Evolutionary conservation across 371 early-diverging fungal genomes (phyloP).

Genomic region (Haplosporangium sp.): DNA sequence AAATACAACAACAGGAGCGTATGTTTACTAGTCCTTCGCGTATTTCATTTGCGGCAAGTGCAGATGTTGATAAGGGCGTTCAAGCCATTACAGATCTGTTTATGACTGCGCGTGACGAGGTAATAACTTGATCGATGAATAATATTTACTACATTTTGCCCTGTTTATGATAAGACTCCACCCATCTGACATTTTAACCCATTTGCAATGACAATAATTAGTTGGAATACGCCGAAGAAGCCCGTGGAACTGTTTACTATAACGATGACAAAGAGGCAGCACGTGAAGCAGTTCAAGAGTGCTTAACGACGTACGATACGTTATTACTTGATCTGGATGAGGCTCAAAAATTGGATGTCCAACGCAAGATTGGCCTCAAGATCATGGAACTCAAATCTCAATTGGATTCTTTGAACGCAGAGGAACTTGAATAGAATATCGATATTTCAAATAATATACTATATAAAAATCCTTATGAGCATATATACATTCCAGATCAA

Average conservation of each 20-base stretch:
- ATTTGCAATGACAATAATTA: not conserved
- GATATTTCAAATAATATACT: too few species aligned
- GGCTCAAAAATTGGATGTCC: conserved; percentile 49
- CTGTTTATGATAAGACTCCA: not conserved
- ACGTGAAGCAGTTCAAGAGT: conserved; percentile 39
- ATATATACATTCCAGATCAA: too few species aligned
- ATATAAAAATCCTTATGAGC: too few species aligned
- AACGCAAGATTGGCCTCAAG: conserved; percentile 56
- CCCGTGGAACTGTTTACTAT: conserved; percentile 51
- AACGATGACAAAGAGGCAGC: conserved; percentile 55
- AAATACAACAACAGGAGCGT: not conserved
- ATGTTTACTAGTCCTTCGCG: conserved; percentile 27
- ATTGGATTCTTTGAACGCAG: conserved; percentile 48
- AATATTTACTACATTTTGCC: not conserved
- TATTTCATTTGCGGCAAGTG: conserved; percentile 5
- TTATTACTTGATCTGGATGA: conserved; percentile 31
- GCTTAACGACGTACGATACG: conserved; percentile 21
- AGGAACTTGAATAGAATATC: conserved; percentile 39
- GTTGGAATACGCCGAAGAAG: conserved; percentile 55
- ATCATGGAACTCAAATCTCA: conserved; percentile 55
- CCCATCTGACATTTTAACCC: not conserved
- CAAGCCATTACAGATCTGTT: conserved; percentile 48
- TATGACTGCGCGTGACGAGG: conserved; percentile 53
- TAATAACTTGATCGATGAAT: not conserved
- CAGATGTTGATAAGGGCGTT: conserved; percentile 42